A percentile compares a stretch with the other conserved stretches of the same genome.
Conservation (phyloP, 768 basidiomycete genomes). For the Pleurotus ostreatus region DNA sequence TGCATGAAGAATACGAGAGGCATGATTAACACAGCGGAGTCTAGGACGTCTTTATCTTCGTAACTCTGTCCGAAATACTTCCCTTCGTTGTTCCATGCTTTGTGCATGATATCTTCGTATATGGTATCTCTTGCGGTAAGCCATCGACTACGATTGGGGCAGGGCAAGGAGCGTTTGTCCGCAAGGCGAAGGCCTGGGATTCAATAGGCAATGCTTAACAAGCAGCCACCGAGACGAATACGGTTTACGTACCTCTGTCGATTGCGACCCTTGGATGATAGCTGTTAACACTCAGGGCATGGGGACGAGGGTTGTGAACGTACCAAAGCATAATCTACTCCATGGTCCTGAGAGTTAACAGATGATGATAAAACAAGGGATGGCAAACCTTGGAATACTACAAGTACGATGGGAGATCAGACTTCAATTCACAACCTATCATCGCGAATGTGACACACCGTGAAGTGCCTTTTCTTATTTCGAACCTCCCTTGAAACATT, state of each 20-base stretch:
- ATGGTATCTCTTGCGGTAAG: constrained; percentile 69
- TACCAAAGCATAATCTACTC: constrained; percentile 85
- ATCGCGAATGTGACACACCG: constrained; percentile 41
- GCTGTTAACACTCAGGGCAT: background rate
- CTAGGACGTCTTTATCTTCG: constrained; percentile 77
- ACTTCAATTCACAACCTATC: background rate
- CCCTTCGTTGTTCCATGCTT: constrained; percentile 75
- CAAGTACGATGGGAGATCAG: background rate
- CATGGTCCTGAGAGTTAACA: constrained; percentile 1
- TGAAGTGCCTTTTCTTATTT: constrained; percentile 79
- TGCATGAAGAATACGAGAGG: constrained; percentile 91
- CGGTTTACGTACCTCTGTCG: constrained; percentile 61
- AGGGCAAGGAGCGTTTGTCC: constrained; percentile 92
- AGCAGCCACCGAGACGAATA: background rate
- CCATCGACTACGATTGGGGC: constrained; percentile 72
- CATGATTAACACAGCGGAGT: constrained; percentile 89
- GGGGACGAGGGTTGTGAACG: background rate
- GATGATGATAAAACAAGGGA: background rate
- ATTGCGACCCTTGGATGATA: constrained; percentile 74
- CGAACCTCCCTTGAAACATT: constrained; percentile 74
- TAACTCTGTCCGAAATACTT: constrained; percentile 85
- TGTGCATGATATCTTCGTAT: constrained; percentile 92
- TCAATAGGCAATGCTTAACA: background rate
- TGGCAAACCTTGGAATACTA: constrained; percentile 75
- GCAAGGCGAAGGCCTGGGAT: constrained; percentile 74